A percentile compares a stretch with the other conserved stretches of the same genome.
Conservation (phyloP, 306 rosid genomes). For the Morella rubra region DNA sequence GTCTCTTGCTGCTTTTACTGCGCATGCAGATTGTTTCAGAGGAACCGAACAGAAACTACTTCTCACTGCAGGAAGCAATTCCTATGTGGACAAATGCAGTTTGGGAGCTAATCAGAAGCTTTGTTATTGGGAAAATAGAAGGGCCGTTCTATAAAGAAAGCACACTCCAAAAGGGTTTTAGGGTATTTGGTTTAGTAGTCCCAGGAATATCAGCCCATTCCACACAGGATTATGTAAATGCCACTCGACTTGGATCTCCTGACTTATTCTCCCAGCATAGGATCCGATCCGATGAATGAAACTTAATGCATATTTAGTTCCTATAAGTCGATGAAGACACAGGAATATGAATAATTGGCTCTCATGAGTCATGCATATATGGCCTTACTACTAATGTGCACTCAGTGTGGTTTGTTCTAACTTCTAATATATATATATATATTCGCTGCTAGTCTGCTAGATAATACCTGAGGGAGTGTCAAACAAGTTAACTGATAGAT, state of each 20-base stretch:
- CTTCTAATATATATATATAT: too few species aligned
- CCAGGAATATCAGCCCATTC: conserved; percentile 65
- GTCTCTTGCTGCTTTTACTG: background rate
- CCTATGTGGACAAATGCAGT: conserved; percentile 48
- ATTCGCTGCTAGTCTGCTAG: too few species aligned
- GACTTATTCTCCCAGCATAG: background rate
- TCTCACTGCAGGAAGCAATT: conserved; percentile 35
- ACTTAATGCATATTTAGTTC: too few species aligned
- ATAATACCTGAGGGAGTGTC: too few species aligned
- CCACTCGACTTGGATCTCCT: conserved; percentile 51
- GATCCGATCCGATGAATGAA: too few species aligned
- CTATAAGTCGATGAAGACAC: too few species aligned
- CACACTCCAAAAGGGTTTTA: conserved; percentile 39
- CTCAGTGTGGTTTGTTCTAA: too few species aligned
- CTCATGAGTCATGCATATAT: too few species aligned
- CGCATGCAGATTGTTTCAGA: conserved; percentile 51
- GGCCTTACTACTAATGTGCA: too few species aligned
- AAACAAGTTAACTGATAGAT: too few species aligned
- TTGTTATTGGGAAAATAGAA: conserved; percentile 33
- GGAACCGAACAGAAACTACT: conserved; percentile 73
- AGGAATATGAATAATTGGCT: too few species aligned
- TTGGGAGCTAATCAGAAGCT: conserved; percentile 67
- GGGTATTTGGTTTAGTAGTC: conserved; percentile 50
- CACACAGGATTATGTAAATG: conserved; percentile 73
- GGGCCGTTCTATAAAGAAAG: conserved; percentile 63